Base-by-base conservation (phyloP, 2,329 filamentous ascomycete species). In the Sphaerulina musiva region DNA sequence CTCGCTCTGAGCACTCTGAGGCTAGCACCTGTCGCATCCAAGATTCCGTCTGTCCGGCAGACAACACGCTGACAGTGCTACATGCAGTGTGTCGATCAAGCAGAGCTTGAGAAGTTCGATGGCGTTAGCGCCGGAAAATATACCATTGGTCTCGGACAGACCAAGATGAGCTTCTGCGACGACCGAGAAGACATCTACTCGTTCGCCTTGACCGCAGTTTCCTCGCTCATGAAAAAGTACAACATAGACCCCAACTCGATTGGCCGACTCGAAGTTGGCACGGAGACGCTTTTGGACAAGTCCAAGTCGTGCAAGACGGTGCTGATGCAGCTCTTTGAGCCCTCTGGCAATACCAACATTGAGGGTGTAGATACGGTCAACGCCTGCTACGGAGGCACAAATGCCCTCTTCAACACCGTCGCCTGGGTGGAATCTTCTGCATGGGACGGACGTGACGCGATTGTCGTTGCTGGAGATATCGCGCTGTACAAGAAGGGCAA, bases 131-230 rank as follows among this genome's bases (percentile, higher is more conserved):
- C 68, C 56, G 76, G 76, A 64, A 78, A 78, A 64, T 78, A 78
- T 71, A 78, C 76, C 49, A 78, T 78, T 70, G 76, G 76, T 56
- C 74, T 78, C 57, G 76, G 76, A 64, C 76, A 78, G 72, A 78
- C 76, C 60, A 76, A 75, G 67, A 78, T 78, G 76, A 76, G 74
- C 70, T 78, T 78, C 70, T 78, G 76, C 68, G 76, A 78, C 68
- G 76, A 78, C 67, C 72, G 76, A 57, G 76, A 78, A 77, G 76
- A 79, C 67, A 78, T 78, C 64, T 79, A 78, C 72, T 78, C 76
- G 42, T 69, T 79, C 63, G 70, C 75, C 63, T 73, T 79, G 60
- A 79, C 76, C 55, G 71, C 75, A 61, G 70, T 78, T 60, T 74
- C 76, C 58, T 76, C 75, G 56, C 75, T 79, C 34, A 68, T 79